Conservation (phyloP, 805 yeast species). For the Wickerhamiella galacta region DNA sequence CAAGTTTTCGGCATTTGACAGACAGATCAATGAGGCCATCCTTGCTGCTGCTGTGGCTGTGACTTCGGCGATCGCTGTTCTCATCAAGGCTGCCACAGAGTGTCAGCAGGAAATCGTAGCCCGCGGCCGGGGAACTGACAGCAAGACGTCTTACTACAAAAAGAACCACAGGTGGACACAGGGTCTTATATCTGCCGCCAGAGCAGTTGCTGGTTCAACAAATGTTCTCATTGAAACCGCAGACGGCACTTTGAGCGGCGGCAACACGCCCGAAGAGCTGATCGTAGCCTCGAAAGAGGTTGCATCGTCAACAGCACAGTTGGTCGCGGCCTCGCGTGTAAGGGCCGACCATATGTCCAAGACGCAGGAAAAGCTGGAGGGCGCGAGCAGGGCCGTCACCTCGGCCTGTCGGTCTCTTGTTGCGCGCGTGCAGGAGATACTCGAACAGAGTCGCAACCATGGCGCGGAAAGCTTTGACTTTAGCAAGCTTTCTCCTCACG, state of each 20-base stretch:
- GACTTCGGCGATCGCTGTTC: conserved; percentile 55
- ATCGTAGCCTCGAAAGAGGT: conserved; percentile 86
- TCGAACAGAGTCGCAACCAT: conserved; percentile 23
- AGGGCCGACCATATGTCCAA: conserved; percentile 63
- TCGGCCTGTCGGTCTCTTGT: conserved; percentile 64
- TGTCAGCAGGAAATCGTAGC: conserved; percentile 70
- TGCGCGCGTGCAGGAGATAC: conserved; percentile 44
- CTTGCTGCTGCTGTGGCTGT: conserved; percentile 65
- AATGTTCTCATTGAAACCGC: conserved; percentile 71
- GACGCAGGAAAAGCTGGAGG: conserved; percentile 58
- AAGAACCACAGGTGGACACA: conserved; percentile 88
- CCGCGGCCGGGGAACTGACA: conserved; percentile 46
- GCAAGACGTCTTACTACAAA: conserved; percentile 62
- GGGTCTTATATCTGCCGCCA: conserved; percentile 79
- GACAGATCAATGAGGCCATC: conserved; percentile 61
- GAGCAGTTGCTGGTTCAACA: conserved; percentile 71
- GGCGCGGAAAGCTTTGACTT: conserved; percentile 40
- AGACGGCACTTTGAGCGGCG: conserved; percentile 53
- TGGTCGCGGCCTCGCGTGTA: conserved; percentile 81
- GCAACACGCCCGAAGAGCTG: conserved; percentile 61
- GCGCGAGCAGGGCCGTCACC: conserved; percentile 50
- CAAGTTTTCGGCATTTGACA: conserved; percentile 35
- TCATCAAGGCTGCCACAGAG: conserved; percentile 61
- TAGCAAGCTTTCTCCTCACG: conserved; percentile 52
- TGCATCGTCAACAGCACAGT: conserved; percentile 81